phyloP scores from a whole-genome alignment of 768 basidiomycete species.

The Mycena pura region DNA sequence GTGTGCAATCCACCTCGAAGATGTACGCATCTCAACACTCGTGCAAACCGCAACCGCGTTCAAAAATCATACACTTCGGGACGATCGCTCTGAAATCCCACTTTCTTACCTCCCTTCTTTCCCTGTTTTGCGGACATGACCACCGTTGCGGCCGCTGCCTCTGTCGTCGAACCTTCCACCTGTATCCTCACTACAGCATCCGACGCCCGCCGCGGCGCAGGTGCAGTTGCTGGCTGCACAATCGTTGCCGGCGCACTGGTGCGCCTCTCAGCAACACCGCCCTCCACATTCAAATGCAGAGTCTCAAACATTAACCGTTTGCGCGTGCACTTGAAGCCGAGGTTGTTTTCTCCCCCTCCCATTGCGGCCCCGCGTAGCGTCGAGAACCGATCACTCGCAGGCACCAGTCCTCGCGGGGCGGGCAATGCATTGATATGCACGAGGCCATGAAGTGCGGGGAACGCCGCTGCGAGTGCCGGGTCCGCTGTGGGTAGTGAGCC shows the following conservation, averaged over 20 bases:
- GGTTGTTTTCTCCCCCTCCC: conserved; percentile 92
- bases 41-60: too few species aligned
- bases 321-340: conserved; percentile 92
- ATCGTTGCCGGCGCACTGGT: conserved; percentile 54
- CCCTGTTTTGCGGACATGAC: too few species aligned
- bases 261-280: conserved; percentile 80
- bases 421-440: conserved; percentile 82
- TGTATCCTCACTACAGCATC: conserved; percentile 51
- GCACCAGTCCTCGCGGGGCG: conserved; percentile 70
- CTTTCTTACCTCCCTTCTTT: conserved; percentile 68
- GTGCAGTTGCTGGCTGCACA: conserved; percentile 15
- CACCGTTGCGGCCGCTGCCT: neutral
- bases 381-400: conserved; percentile 86
- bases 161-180: conserved; percentile 42
- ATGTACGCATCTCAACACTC: too few species aligned
- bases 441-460: conserved; percentile 88
- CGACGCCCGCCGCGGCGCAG: conserved; percentile 22
- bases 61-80: conserved; percentile 81
- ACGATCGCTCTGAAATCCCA: conserved; percentile 70
- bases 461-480: conserved; percentile 73
- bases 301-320: conserved; percentile 91
- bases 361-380: conserved; percentile 71
- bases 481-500: conserved; percentile 72
- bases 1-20: too few species aligned
- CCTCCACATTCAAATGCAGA: conserved; percentile 85